Evolutionary conservation across 768 basidiomycete genomes (phyloP), one percentile per base, ranked within the genome.

Genomic region (Boletus coccyginus): DNA sequence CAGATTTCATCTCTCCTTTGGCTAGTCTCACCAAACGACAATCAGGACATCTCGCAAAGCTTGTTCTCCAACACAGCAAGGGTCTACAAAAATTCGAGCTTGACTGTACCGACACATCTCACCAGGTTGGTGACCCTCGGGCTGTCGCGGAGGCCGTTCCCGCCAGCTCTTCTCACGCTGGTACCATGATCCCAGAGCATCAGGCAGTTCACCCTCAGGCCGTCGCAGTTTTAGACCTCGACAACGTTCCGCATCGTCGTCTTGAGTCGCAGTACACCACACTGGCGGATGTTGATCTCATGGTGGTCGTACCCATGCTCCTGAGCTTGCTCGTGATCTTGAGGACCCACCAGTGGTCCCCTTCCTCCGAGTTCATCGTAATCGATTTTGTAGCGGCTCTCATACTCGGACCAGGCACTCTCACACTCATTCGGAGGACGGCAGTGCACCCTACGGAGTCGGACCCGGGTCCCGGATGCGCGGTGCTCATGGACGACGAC

Each of bases 401-500:
- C 53, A 46, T 58, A 21, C 55, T 66, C 7, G 64, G 64, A 19
- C 55, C 58, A 3, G 58, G 64, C 12, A 52, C 53, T 7, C 64
- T 65, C 41, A 59, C 49, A 1, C 61, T 66, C 58, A 47, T 50
- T 13, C 61, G 51, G 16, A 56, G 61, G 43, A 59, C 57, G 1
- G 17, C 44, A 0, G 24, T 52, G 19, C 63, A 62, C 13, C 48
- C 57, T 1, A 38, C 38, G 1, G 63, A 55, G 36, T 40, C 46
- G 38, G 52, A 57, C n/a, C 41, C 61, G 0, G 55, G 50, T n/a
- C 40, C 46, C 0, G 64, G 64, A 24, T 66, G 53, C 35, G 58
- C 57, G 3, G 57, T 62, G 19, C 60, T 66, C 43, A 57, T 66
- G 53, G 60, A 65, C 14, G 64, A 65, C 24, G 53, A 57, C 32